These are phyloP conservation scores for Arthrobotrys pseudoclavata DNA, from an alignment of 2,329 filamentous ascomycete species.

Conservation along the genomic window DNA sequence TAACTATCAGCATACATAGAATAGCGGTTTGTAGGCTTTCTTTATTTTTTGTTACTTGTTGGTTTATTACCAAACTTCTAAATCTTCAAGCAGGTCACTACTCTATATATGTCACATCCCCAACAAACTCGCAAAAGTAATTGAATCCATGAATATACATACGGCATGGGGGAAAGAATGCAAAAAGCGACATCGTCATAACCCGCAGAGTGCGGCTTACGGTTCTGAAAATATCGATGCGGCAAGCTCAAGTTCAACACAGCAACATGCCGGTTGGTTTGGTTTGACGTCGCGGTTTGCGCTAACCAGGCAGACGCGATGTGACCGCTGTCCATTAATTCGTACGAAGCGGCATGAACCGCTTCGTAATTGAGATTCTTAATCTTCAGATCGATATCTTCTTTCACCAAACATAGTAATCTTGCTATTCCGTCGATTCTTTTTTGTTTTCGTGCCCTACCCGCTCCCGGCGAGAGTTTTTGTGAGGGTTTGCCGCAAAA, in stretches of 20 bases:
- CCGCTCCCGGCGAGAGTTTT: background rate
- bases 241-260: too few relatives aligned
- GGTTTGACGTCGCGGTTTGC: background rate
- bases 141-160: too few relatives aligned
- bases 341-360: slow-evolving; percentile 39
- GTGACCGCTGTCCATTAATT: background rate
- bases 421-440: background rate
- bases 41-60: slow-evolving; percentile 11
- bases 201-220: too few relatives aligned
- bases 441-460: background rate
- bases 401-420: background rate
- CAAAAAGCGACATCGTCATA: too few relatives aligned
- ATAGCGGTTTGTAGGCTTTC: slow-evolving; percentile 31
- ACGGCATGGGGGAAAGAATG: too few relatives aligned
- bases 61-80: background rate
- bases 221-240: background rate
- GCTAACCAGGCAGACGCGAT: slow-evolving; percentile 40
- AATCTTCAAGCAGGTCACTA: too few relatives aligned
- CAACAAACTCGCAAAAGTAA: too few relatives aligned
- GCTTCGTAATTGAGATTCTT: background rate
- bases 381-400: background rate
- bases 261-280: background rate
- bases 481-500: background rate
- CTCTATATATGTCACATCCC: too few relatives aligned
- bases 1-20: slow-evolving; percentile 50